Base-by-base conservation (phyloP, 176 grass and related monocot species). In the Neostapfia colusana region DNA sequence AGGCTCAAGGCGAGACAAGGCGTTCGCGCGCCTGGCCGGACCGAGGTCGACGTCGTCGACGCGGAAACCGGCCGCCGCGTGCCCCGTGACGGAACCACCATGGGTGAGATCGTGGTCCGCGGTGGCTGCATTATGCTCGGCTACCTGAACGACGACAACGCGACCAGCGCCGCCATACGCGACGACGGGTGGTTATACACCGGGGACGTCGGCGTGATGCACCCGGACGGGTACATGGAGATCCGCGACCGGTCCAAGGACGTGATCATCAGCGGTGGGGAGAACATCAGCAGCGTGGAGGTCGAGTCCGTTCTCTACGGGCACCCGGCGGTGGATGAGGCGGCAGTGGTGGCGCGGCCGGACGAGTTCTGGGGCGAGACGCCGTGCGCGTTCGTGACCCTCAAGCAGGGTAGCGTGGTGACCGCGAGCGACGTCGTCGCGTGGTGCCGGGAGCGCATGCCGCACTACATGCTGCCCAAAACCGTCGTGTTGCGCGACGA, bases 281-380 rank as follows among this genome's bases (percentile, higher is more conserved):
- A 97, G 88, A 97, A 97, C 84, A 86, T 97, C 60, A 93, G 90
- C 81, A 93, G 90, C 73, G 93, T 97, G 17, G 93, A 97, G 86
- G 90, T 97, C 8, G 93, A 97, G 78, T 85, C 88, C 0, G 26
- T 93, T 12, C 76, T 97, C 6, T 97, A 93, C 81, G 81, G 56
- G 7, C 95, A 98, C 72, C 91, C 89, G 24, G 89, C 84, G 0
- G 87, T 98, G 27, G 56, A 72, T 2, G 95, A 98, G 35, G 89
- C 84, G 2, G 95, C 95, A 0, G 95, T 94, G 0, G 95, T 98
- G 1, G 95, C 79, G 0, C 61, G 82, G 14, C 95, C 95, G 1
- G 89, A 98, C 66, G 78, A 92, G 17, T 79, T 90, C 76, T 98
- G 95, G 95, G 95, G 91, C 23, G 91, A 98, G 89, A 98, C 91